phyloP scores from a whole-genome alignment of 331 rosid species.

The Quercus phellos region DNA sequence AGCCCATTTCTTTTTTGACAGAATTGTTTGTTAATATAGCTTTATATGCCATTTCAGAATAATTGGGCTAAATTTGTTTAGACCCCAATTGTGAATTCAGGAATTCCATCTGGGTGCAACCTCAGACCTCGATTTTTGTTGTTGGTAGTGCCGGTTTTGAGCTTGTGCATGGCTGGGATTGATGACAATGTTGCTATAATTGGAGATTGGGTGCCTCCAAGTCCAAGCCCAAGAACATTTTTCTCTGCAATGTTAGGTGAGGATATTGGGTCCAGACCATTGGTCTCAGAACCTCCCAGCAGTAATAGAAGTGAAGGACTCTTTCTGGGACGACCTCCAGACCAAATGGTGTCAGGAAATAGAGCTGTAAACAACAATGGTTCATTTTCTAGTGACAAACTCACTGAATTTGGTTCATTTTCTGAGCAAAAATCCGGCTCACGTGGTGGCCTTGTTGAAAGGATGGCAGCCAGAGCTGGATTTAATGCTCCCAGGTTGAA shows the following conservation, averaged over 20 bases:
- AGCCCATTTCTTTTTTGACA: background rate
- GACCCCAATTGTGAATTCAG: background rate
- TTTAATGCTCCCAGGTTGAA: conserved; percentile 94
- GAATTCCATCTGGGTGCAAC: conserved; percentile 28
- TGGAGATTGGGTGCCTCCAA: conserved; percentile 73
- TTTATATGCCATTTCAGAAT: conserved; percentile 8
- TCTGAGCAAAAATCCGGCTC: conserved; percentile 41
- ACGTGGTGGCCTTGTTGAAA: conserved; percentile 71
- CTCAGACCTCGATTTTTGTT: background rate
- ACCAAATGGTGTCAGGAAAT: conserved; percentile 20
- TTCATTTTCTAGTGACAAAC: conserved; percentile 31
- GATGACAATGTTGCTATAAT: conserved; percentile 60
- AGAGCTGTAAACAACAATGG: conserved; percentile 16
- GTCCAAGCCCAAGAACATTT: conserved; percentile 67
- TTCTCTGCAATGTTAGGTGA: conserved; percentile 65
- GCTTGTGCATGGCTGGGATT: conserved; percentile 66
- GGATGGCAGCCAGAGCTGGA: conserved; percentile 93
- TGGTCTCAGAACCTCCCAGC: conserved; percentile 33
- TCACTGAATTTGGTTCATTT: conserved; percentile 26
- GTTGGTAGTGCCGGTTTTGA: conserved; percentile 19
- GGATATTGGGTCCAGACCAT: conserved; percentile 43
- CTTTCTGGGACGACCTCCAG: conserved; percentile 40
- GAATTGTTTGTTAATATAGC: background rate
- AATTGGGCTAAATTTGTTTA: background rate
- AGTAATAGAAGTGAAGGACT: conserved; percentile 39